Base-by-base conservation (phyloP, 352 stramenopile genomes). In the Pythium insidiosum region DNA sequence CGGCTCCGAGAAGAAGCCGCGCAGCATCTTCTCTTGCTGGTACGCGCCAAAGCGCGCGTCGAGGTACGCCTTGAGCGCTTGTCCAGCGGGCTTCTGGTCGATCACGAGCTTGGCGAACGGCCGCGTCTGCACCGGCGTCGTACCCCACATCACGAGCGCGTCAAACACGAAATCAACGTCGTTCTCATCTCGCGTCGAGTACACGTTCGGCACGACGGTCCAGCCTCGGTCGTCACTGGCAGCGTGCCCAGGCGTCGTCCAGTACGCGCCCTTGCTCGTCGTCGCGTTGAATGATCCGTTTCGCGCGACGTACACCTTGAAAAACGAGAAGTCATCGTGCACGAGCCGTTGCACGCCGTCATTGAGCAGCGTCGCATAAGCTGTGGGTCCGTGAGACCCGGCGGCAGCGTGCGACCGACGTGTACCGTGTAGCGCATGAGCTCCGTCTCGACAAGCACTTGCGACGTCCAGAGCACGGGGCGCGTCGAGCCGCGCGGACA, bases 231-330 rank as follows among this genome's bases (percentile, higher is more conserved):
- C 41, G 1, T 18, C 12, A 6, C 19, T 21, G 11, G 11, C 29
- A 3, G 11, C 41, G 2, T 48, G 29, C 2, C 12, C 39, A 12
- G 35, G 34, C 6, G 20, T 43, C 22, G 43, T 51, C 43, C 43
- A 51, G 43, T 38, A 51, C 22, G 34, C 34, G 33, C 23, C 26
- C 11, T 13, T 15, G 23, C 42, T 50, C 6, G 35, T 26, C n/a
- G 34, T 43, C 15, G 43, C 35, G 24, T 51, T 51, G 35, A 51
- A 51, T 16, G 23, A 38, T 23, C 43, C 43, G 11, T 6, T 19
- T 19, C 34, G 28, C 10, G 43, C 43, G 20, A 51, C 26, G 35
- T 51, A 51, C 25, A 51, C 43, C 23, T 51, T 51, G 43, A 51
- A 43, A 25, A 23, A 50, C 16, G 43, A 21, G 22, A 23, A 21